These are phyloP conservation scores for Choanephora cucurbitarum DNA, from an alignment of 371 early-diverging fungal species.

Conservation along the genomic window DNA sequence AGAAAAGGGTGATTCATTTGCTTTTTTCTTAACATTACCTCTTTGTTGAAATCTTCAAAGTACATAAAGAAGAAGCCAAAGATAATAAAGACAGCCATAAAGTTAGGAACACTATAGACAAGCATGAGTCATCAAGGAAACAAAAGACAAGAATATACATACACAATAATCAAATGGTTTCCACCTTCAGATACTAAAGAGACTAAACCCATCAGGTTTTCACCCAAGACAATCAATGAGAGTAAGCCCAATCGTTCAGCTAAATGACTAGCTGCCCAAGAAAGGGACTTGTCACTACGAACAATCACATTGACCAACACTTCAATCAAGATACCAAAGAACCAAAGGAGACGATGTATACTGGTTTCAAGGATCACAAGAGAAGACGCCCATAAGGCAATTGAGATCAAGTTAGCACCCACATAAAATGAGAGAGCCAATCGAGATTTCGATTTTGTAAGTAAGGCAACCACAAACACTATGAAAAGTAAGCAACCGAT, in stretches of 20 bases:
- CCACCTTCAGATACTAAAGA: constrained; percentile 40
- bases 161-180: constrained; percentile 36
- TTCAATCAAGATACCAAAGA: constrained; percentile 48
- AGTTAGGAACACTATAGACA: constrained; percentile 41
- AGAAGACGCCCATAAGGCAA: constrained; percentile 55
- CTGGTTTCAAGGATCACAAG: constrained; percentile 38
- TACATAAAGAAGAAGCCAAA: constrained; percentile 59
- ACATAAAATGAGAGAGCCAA: constrained; percentile 43
- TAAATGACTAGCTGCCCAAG: constrained; percentile 64
- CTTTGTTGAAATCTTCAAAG: constrained; percentile 56
- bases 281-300: constrained; percentile 49
- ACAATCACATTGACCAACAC: constrained; percentile 52
- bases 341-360: constrained; percentile 58
- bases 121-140: too few relatives aligned
- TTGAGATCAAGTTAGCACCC: constrained; percentile 52
- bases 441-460: constrained; percentile 49
- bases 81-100: constrained; percentile 53
- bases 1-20: too few relatives aligned
- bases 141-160: too few relatives aligned
- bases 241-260: constrained; percentile 61
- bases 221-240: constrained; percentile 57
- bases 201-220: constrained; percentile 52
- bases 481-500: neutral
- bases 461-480: constrained; percentile 44
- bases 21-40: constrained; percentile 24